Evolutionary conservation across 1,284 basidiomycete species (phyloP).

Genomic region (Leccinum pachyderme): DNA sequence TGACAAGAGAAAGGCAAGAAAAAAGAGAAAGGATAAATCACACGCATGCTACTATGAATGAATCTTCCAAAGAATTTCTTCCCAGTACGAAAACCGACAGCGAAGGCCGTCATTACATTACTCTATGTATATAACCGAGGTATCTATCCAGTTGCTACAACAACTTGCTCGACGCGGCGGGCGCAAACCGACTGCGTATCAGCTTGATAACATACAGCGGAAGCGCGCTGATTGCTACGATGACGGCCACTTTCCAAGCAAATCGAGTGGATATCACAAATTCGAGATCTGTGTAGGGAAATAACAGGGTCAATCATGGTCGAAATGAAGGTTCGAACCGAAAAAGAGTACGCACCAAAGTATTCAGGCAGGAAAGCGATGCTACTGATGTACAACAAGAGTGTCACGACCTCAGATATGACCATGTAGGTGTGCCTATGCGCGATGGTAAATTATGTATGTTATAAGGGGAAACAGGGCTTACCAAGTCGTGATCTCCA

Average conservation of each 20-base stretch:
- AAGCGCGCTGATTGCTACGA: constrained; percentile 90
- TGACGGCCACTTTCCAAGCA: constrained; percentile 94
- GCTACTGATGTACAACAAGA: constrained; percentile 87
- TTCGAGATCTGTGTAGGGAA: constrained; percentile 64
- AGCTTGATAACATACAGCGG: constrained; percentile 92
- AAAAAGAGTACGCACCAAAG: constrained; percentile 71
- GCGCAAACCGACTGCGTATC: constrained; percentile 83
- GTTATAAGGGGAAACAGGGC: constrained; percentile 18
- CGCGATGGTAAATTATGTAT: background rate
- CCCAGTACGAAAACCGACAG: background rate
- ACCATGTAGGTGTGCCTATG: constrained; percentile 95
- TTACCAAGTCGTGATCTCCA: constrained; percentile 96
- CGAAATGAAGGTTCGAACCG: background rate
- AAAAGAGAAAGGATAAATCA: background rate
- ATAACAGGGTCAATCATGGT: background rate
- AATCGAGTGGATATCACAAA: constrained; percentile 91
- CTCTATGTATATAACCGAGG: background rate
- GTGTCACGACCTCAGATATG: constrained; percentile 86
- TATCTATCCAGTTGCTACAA: constrained; percentile 24
- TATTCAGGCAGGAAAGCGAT: constrained; percentile 96
- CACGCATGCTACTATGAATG: background rate
- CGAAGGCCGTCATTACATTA: background rate
- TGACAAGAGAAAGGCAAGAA: background rate
- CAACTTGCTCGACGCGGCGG: constrained; percentile 93
- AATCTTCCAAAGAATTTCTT: background rate